Conservation (phyloP, 441 rosid genomes). For the Bruguiera hainesii region DNA sequence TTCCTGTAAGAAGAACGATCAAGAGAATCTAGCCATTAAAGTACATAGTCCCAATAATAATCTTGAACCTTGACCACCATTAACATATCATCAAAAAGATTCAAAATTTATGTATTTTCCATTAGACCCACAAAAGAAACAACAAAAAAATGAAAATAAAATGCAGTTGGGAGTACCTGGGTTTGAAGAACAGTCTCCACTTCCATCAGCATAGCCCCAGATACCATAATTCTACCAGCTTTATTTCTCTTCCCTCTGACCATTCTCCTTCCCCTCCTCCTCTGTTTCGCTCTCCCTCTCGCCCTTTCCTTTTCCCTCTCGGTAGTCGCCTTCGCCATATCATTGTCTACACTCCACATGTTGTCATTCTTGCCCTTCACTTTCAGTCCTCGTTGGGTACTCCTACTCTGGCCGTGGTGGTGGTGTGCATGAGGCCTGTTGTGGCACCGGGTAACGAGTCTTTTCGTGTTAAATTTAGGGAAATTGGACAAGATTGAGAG, state of each 20-base stretch:
- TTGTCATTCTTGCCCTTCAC: slow-evolving; percentile 62
- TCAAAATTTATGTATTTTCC: not conserved
- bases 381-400: slow-evolving; percentile 25
- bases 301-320: slow-evolving; percentile 17
- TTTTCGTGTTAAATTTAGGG: slow-evolving; percentile 16
- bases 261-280: slow-evolving; percentile 40
- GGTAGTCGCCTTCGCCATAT: slow-evolving; percentile 32
- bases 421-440: slow-evolving; percentile 18
- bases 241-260: slow-evolving; percentile 36
- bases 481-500: slow-evolving; percentile 8
- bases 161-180: slow-evolving; percentile 38
- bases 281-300: slow-evolving; percentile 35
- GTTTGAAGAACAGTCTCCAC: slow-evolving; percentile 83
- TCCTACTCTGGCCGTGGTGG: no score
- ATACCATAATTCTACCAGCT: slow-evolving; percentile 41
- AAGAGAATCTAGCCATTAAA: not conserved
- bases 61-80: no score
- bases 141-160: not conserved
- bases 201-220: slow-evolving; percentile 70
- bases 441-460: slow-evolving; percentile 16
- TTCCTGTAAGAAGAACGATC: slow-evolving; percentile 41
- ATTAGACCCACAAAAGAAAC: no score
- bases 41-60: no score
- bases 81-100: not conserved
- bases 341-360: slow-evolving; percentile 78